Conservation (phyloP, 805 yeast genomes). For the Spathaspora sp. region DNA sequence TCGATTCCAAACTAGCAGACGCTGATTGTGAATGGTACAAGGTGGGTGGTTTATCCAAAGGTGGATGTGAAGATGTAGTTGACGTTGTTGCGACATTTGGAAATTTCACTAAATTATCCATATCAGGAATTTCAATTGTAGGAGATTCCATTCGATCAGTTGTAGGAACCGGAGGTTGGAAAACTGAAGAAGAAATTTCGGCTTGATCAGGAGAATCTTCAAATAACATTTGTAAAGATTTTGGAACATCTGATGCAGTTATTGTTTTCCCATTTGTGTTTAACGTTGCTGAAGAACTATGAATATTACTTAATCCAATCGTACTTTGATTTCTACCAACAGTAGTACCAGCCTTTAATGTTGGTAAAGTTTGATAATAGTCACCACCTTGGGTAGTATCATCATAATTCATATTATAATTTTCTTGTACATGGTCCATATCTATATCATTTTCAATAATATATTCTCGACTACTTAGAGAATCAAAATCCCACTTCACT, state of each 20-base stretch:
- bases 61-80: slow-evolving; percentile 15
- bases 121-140: slow-evolving; percentile 67
- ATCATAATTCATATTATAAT: slow-evolving; percentile 16
- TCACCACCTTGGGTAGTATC: slow-evolving; percentile 6
- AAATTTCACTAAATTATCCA: slow-evolving; percentile 40
- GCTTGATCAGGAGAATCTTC: slow-evolving; percentile 40
- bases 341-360: slow-evolving; percentile 11
- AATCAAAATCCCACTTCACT: slow-evolving; percentile 88
- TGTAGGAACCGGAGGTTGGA: slow-evolving; percentile 8
- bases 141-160: slow-evolving; percentile 49
- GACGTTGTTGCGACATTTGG: slow-evolving; percentile 4
- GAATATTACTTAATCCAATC: slow-evolving; percentile 1
- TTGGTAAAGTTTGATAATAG: slow-evolving; percentile 27
- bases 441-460: slow-evolving; percentile 68
- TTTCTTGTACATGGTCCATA: slow-evolving; percentile 27
- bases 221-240: slow-evolving; percentile 66
- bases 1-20: slow-evolving; percentile 33
- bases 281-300: slow-evolving; percentile 9
- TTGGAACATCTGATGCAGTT: slow-evolving; percentile 52
- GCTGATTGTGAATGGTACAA: slow-evolving; percentile 42
- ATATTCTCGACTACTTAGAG: slow-evolving; percentile 69
- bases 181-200: slow-evolving; percentile 5
- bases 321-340: slow-evolving; percentile 3
- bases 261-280: slow-evolving; percentile 4
- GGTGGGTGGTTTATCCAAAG: slow-evolving; percentile 39